Conservation (phyloP, 2,329 filamentous ascomycete genomes). For the Metarhizium anisopliae region DNA sequence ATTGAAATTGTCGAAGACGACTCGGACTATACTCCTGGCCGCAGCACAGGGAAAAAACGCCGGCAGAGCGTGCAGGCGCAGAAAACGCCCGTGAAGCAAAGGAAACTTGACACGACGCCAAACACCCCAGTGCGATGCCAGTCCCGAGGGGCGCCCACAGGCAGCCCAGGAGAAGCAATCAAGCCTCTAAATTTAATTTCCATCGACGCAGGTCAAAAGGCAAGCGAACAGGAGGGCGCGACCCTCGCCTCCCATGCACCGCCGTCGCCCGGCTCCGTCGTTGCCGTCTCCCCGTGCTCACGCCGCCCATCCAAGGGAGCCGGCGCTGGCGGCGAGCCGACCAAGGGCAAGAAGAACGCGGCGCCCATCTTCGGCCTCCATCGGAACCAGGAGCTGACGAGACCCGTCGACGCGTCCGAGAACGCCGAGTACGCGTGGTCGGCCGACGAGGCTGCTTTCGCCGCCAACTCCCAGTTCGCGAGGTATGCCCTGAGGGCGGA, state of each 20-base stretch:
- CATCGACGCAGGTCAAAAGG: background rate
- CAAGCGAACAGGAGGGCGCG: background rate
- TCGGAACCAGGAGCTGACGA: constrained; percentile 7
- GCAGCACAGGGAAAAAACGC: background rate
- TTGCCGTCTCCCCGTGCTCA: background rate
- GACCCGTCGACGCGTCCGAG: constrained; percentile 5
- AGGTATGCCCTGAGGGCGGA: constrained; percentile 14
- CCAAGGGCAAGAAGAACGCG: constrained; percentile 7
- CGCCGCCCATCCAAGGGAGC: background rate
- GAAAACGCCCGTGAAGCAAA: constrained; percentile 4
- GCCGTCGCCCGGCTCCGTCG: background rate
- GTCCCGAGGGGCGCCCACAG: background rate
- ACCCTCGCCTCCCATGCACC: background rate
- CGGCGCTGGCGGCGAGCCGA: background rate
- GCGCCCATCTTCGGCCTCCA: constrained; percentile 14
- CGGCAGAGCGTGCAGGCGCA: background rate
- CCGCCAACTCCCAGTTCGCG: constrained; percentile 10
- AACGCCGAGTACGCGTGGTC: constrained; percentile 15
- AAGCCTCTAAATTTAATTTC: background rate
- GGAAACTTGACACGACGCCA: background rate
- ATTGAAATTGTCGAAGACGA: background rate
- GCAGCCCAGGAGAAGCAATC: background rate
- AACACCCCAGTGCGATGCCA: background rate
- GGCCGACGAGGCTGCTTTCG: constrained; percentile 15
- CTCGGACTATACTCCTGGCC: background rate